phyloP scores from a whole-genome alignment of 192 early-diverging fungal species.

The Coemansia sp. region DNA sequence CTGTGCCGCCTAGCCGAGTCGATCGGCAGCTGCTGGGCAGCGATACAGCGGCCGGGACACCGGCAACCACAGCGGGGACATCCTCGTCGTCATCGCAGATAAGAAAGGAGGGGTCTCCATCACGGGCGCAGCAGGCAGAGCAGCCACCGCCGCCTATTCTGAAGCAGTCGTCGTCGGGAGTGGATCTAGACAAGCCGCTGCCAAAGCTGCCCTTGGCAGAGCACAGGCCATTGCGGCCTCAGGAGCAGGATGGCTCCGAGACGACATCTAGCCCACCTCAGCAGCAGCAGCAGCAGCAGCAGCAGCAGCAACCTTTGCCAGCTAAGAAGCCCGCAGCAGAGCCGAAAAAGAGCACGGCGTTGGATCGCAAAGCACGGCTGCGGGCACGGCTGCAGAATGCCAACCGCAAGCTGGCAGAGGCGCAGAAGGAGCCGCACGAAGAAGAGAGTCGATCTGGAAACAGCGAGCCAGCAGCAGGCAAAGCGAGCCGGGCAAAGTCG shows the following conservation, averaged over 20 bases:
- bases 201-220: slow-evolving; percentile 11
- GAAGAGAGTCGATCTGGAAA: slow-evolving; percentile 1
- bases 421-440: slow-evolving; percentile 12
- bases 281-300: background rate
- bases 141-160: background rate
- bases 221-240: background rate
- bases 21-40: background rate
- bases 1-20: background rate
- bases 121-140: too few species aligned
- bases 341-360: background rate
- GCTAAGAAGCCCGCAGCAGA: background rate
- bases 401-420: slow-evolving; percentile 30
- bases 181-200: slow-evolving; percentile 29
- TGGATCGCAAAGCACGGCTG: slow-evolving; percentile 32
- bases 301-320: background rate
- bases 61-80: too few species aligned
- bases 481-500: background rate
- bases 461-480: slow-evolving; percentile 1
- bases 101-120: too few species aligned
- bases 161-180: slow-evolving; percentile 2
- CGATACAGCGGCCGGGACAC: background rate
- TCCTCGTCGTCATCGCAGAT: too few species aligned
- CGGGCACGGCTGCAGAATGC: slow-evolving; percentile 40
- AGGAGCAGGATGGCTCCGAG: background rate
- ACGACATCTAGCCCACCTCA: background rate